phyloP scores from a whole-genome alignment of 192 early-diverging fungal species.

The Podila epicladia region DNA sequence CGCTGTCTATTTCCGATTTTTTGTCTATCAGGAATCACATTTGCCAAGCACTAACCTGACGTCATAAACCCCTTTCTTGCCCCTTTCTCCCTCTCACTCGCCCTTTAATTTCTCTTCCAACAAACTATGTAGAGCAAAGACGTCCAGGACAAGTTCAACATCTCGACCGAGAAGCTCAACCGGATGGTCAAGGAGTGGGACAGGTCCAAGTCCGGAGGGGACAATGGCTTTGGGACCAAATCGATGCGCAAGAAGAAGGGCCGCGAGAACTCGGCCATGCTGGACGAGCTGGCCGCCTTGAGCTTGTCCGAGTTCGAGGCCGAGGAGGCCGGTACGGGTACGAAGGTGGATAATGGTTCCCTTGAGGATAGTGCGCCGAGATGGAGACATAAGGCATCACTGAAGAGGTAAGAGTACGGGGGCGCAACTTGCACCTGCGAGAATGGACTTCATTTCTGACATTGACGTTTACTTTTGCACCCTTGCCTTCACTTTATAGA shows the following conservation, averaged over 20 bases:
- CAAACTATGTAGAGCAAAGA: slow-evolving; percentile 51
- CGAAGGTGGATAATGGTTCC: background rate
- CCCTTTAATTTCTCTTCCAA: too few relatives aligned
- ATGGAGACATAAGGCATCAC: slow-evolving; percentile 29
- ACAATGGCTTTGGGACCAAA: slow-evolving; percentile 5
- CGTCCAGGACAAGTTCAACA: slow-evolving; percentile 62
- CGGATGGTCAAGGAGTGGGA: slow-evolving; percentile 61
- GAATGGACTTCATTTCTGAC: background rate
- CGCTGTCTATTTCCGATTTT: too few relatives aligned
- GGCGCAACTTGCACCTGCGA: background rate
- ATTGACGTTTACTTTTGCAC: background rate
- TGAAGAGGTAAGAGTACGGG: slow-evolving; percentile 20
- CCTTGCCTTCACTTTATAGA: slow-evolving; percentile 5
- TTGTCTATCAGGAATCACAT: background rate
- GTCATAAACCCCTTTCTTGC: too few relatives aligned
- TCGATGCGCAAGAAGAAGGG: slow-evolving; percentile 39
- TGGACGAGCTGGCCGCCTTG: slow-evolving; percentile 33
- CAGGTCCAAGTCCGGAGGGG: slow-evolving; percentile 17
- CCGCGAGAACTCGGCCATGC: slow-evolving; percentile 20
- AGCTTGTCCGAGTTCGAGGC: slow-evolving; percentile 10
- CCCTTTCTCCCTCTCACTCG: too few relatives aligned
- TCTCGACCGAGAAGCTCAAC: slow-evolving; percentile 55
- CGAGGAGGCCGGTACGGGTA: slow-evolving; percentile 6
- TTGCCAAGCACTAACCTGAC: background rate
- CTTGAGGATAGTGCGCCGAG: slow-evolving; percentile 21